Percentiles rank a stretch among this genome's conserved stretches.
Conservation (phyloP, 1,284 basidiomycete species). For the Puccinia hordei region DNA sequence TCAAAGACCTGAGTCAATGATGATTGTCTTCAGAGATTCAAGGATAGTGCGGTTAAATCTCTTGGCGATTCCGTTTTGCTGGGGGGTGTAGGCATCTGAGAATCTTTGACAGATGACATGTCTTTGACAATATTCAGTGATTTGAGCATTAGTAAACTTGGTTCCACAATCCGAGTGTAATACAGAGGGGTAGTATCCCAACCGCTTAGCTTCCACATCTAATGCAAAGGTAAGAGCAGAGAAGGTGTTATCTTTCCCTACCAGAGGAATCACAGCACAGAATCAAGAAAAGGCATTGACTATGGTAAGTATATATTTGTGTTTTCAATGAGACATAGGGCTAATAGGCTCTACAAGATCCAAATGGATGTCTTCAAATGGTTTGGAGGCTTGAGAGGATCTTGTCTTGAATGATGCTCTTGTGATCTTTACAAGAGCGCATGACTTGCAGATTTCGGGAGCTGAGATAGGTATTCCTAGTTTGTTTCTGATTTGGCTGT, state of each 20-base stretch:
- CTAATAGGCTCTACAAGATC: background rate
- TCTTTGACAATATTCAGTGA: background rate
- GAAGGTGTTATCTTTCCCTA: background rate
- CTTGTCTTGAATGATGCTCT: no score
- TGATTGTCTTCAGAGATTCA: no score
- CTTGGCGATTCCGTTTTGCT: no score
- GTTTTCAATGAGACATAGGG: background rate
- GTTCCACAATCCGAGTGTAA: background rate
- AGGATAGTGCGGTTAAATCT: no score
- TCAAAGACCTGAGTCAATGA: no score
- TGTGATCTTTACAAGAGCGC: background rate
- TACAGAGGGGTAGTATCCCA: background rate
- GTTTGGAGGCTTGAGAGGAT: no score
- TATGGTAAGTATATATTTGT: conserved; percentile 1
- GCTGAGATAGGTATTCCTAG: background rate
- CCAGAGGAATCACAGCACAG: background rate
- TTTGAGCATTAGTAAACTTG: background rate
- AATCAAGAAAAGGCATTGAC: background rate
- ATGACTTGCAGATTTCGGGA: no score
- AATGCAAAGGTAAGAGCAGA: no score
- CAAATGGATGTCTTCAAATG: no score
- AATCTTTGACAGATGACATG: no score
- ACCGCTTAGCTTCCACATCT: no score
- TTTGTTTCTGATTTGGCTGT: background rate
- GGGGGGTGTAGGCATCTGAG: no score